Conservation (phyloP, 2,329 filamentous ascomycete genomes). For the Colletotrichum sp. region DNA sequence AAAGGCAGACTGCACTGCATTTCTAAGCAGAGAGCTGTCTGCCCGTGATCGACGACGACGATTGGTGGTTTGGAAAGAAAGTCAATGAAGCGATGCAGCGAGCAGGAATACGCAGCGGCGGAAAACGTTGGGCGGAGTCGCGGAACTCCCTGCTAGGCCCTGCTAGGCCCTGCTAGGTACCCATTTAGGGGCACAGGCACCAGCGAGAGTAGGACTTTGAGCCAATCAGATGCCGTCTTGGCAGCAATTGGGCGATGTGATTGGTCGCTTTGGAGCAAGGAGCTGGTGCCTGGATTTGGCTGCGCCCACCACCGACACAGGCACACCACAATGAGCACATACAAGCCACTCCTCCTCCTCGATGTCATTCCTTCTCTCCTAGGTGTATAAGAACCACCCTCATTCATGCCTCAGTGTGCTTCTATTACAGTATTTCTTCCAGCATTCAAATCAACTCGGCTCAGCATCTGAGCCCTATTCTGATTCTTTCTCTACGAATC, state of each 20-base stretch:
- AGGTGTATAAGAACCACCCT: neutral
- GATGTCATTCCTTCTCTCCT: neutral
- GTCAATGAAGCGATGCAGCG: neutral
- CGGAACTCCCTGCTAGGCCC: neutral
- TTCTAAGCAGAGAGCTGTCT: neutral
- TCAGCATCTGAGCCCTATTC: neutral
- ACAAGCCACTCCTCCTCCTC: neutral
- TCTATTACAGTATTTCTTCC: too few species aligned
- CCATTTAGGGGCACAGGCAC: neutral
- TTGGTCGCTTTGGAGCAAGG: neutral
- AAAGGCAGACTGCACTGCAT: neutral
- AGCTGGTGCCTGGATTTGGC: neutral
- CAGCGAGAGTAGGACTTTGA: neutral
- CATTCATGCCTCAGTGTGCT: neutral
- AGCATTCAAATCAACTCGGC: neutral
- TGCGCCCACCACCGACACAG: neutral
- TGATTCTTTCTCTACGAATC: neutral
- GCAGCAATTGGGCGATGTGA: neutral
- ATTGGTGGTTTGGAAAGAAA: neutral
- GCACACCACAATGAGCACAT: neutral
- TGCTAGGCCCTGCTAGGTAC: neutral
- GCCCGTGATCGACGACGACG: too few species aligned
- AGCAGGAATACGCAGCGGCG: constrained; percentile 13
- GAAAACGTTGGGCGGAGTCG: neutral
- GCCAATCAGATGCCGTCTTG: neutral